Conservation (phyloP, 139 green algal genomes). For the Chlorella sorokiniana region DNA sequence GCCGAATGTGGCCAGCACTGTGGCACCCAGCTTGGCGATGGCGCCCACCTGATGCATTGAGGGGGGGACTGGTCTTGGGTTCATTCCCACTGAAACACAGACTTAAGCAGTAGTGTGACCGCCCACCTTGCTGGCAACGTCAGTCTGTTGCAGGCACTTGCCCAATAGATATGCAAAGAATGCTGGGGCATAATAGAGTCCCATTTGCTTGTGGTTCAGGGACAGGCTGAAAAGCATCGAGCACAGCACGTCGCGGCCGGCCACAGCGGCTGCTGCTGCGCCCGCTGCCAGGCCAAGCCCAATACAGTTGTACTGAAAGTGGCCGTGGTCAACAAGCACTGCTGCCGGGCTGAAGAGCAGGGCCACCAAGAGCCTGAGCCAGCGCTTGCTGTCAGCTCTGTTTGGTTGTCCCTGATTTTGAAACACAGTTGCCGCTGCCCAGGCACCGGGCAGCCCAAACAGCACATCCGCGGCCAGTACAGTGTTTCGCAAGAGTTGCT, state of each 20-base stretch:
- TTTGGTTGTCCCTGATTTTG: too few species aligned
- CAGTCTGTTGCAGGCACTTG: slow-evolving; percentile 60
- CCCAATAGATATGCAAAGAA: slow-evolving; percentile 97
- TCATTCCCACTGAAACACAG: neutral
- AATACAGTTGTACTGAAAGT: slow-evolving; percentile 99
- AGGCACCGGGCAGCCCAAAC: slow-evolving; percentile 85
- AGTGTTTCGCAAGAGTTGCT: slow-evolving; percentile 82
- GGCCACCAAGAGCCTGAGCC: slow-evolving; percentile 37
- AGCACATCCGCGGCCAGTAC: slow-evolving; percentile 84
- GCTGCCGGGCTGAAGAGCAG: slow-evolving; percentile 81
- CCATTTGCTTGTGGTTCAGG: slow-evolving; percentile 99
- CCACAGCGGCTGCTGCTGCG: slow-evolving; percentile 52
- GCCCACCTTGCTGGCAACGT: slow-evolving; percentile 26
- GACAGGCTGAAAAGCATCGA: slow-evolving; percentile 80
- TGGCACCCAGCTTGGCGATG: slow-evolving; percentile 50
- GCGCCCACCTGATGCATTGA: neutral
- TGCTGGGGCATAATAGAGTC: slow-evolving; percentile 92
- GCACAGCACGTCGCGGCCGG: slow-evolving; percentile 53
- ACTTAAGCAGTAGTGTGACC: neutral
- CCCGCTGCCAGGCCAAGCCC: slow-evolving; percentile 79
- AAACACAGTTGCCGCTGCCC: slow-evolving; percentile 42
- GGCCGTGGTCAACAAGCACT: slow-evolving; percentile 96
- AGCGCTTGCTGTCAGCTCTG: neutral
- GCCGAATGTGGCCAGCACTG: slow-evolving; percentile 73
- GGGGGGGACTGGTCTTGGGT: neutral